Evolutionary conservation across 805 yeast genomes (phyloP).

Genomic region (Candida xyloterini): DNA sequence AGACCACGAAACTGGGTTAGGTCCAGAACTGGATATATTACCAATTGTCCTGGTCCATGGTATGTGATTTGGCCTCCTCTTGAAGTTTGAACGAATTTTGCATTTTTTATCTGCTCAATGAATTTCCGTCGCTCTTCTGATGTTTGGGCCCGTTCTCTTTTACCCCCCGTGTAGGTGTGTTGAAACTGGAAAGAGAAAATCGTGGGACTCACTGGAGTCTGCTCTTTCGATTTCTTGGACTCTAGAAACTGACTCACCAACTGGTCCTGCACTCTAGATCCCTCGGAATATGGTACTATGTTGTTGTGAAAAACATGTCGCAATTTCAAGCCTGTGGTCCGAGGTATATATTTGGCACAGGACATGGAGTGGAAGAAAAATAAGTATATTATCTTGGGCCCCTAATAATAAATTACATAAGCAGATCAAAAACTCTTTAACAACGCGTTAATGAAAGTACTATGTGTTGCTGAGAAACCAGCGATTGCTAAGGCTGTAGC

Average conservation of each 20-base stretch:
- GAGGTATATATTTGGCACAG: slow-evolving; percentile 16
- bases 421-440: slow-evolving; percentile 4
- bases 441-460: slow-evolving; percentile 56
- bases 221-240: slow-evolving; percentile 39
- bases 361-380: slow-evolving; percentile 1
- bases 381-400: neutral
- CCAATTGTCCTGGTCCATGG: slow-evolving; percentile 95
- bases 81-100: slow-evolving; percentile 69
- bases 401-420: slow-evolving; percentile 3
- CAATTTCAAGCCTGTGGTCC: slow-evolving; percentile 31
- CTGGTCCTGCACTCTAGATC: slow-evolving; percentile 53
- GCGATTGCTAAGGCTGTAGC: slow-evolving; percentile 89
- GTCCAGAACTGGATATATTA: slow-evolving; percentile 77
- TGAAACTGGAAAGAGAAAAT: slow-evolving; percentile 80
- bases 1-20: slow-evolving; percentile 54
- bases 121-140: slow-evolving; percentile 23
- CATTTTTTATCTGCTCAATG: slow-evolving; percentile 37
- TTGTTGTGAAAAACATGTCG: slow-evolving; percentile 45
- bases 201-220: slow-evolving; percentile 42
- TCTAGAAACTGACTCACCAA: slow-evolving; percentile 57
- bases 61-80: slow-evolving; percentile 97
- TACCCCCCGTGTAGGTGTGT: slow-evolving; percentile 90
- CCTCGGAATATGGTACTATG: slow-evolving; percentile 42
- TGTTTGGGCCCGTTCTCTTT: slow-evolving; percentile 62
- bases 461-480: slow-evolving; percentile 97